Conservation (phyloP, 2,329 filamentous ascomycete genomes). For the Alternaria sp. region DNA sequence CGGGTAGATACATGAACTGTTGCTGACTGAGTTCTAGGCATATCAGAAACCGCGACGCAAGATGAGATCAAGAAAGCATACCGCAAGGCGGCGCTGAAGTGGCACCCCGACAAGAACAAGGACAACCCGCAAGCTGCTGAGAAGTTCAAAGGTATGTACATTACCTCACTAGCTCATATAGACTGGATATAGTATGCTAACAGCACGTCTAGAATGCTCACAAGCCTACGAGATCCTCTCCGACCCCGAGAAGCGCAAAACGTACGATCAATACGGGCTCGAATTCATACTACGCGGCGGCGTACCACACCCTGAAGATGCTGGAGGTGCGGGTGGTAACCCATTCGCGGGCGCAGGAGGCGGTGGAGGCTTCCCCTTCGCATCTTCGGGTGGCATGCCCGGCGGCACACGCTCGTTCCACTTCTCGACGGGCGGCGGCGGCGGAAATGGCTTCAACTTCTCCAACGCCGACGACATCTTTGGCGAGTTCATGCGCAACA, state of each 20-base stretch:
- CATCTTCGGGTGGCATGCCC: conserved; percentile 64
- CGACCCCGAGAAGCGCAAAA: conserved; percentile 94
- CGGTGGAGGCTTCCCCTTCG: conserved; percentile 59
- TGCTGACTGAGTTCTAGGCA: conserved; percentile 48
- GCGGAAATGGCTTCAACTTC: conserved; percentile 76
- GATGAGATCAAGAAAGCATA: conserved; percentile 99
- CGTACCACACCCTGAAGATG: conserved; percentile 63
- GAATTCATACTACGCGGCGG: conserved; percentile 90
- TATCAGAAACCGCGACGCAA: conserved; percentile 81
- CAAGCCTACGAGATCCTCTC: conserved; percentile 98
- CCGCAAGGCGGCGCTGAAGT: conserved; percentile 86
- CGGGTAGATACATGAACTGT: conserved; percentile 10
- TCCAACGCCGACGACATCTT: conserved; percentile 85
- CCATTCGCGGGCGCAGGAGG: conserved; percentile 52
- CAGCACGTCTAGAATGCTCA: conserved; percentile 71
- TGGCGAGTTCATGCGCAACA: conserved; percentile 75
- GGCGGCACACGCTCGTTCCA: conserved; percentile 66
- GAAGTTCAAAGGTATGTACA: conserved; percentile 79
- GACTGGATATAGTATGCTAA: conserved; percentile 18
- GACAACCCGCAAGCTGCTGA: conserved; percentile 83
- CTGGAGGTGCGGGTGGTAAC: conserved; percentile 44
- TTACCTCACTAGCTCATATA: not conserved
- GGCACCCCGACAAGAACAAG: conserved; percentile 98
- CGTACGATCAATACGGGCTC: conserved; percentile 92
- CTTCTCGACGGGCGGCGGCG: conserved; percentile 64